Percentiles rank a stretch among this genome's conserved stretches.
phyloP scores from a whole-genome alignment of 2,329 filamentous ascomycete species.

The Rutstroemia sydowiana region DNA sequence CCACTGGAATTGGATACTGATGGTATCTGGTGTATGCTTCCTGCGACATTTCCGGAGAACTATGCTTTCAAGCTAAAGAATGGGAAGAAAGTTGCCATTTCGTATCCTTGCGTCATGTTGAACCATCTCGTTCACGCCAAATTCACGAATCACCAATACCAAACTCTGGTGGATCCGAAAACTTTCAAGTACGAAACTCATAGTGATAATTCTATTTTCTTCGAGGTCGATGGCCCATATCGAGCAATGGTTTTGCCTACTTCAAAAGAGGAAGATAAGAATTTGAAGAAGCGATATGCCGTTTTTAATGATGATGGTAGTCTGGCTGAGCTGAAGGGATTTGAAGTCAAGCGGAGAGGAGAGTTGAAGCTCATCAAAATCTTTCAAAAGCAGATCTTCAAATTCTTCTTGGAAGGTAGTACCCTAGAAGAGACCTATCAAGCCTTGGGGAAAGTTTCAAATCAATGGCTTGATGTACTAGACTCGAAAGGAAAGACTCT shows the following conservation, averaged over 20 bases:
- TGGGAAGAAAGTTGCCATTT: slow-evolving; percentile 93
- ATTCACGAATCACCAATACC: slow-evolving; percentile 97
- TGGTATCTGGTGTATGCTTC: slow-evolving; percentile 99
- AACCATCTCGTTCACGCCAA: slow-evolving; percentile 92
- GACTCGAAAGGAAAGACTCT: slow-evolving; percentile 82
- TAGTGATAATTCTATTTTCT: slow-evolving; percentile 99
- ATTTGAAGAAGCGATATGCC: slow-evolving; percentile 97
- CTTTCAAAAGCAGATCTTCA: slow-evolving; percentile 98
- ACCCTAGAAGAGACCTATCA: slow-evolving; percentile 84
- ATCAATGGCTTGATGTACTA: slow-evolving; percentile 93
- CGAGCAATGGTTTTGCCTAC: slow-evolving; percentile 95
- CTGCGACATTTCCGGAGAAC: slow-evolving; percentile 92
- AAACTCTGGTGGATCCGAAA: slow-evolving; percentile 71
- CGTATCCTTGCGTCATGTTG: slow-evolving; percentile 97
- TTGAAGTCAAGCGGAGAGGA: slow-evolving; percentile 94
- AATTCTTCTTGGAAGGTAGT: slow-evolving; percentile 90
- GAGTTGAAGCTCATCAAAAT: slow-evolving; percentile 99
- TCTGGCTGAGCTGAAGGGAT: slow-evolving; percentile 91
- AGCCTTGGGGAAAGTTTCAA: slow-evolving; percentile 88
- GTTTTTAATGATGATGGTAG: slow-evolving; percentile 98
- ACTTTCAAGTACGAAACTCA: slow-evolving; percentile 91
- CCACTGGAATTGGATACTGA: slow-evolving; percentile 95
- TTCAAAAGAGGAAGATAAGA: slow-evolving; percentile 98
- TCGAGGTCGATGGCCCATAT: slow-evolving; percentile 97
- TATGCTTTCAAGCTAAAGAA: slow-evolving; percentile 91